These are phyloP conservation scores for Avena atlantica DNA, from an alignment of 176 grass and related monocot genomes.

Conservation along the genomic window DNA sequence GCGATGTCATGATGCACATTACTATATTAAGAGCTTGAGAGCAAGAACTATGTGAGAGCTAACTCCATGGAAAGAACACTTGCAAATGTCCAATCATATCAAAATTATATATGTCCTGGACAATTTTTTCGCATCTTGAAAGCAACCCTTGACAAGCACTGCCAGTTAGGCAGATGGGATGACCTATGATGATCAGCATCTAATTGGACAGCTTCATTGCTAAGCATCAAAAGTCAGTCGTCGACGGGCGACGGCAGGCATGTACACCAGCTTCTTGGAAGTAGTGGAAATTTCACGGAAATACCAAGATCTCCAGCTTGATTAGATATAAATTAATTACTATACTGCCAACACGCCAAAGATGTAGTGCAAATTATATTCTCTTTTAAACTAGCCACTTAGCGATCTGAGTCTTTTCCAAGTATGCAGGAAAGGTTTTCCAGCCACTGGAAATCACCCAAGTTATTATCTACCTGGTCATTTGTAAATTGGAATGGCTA, in stretches of 20 bases:
- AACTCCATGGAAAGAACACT: conserved; percentile 12
- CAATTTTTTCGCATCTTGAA: conserved; percentile 31
- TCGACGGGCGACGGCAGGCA: conserved; percentile 4
- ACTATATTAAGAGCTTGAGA: conserved; percentile 42
- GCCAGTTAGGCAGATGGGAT: conserved; percentile 3
- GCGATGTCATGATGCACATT: conserved; percentile 29
- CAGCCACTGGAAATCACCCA: background rate
- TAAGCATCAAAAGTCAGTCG: conserved; percentile 35
- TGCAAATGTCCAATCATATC: conserved; percentile 33
- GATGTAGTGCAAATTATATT: too few species aligned
- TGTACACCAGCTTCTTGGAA: background rate
- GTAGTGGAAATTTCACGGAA: conserved; percentile 25
- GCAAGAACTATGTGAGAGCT: conserved; percentile 24
- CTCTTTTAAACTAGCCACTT: too few species aligned
- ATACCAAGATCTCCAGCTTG: background rate
- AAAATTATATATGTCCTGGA: conserved; percentile 9
- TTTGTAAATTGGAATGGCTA: background rate
- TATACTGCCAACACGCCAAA: too few species aligned
- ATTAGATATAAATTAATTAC: too few species aligned
- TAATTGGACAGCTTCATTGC: conserved; percentile 12
- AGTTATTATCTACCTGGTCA: background rate
- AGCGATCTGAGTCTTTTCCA: background rate
- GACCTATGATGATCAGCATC: background rate
- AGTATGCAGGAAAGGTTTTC: background rate
- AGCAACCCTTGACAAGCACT: background rate